Conservation (phyloP, 2,329 filamentous ascomycete species). For the Penicillium psychrosexuale region DNA sequence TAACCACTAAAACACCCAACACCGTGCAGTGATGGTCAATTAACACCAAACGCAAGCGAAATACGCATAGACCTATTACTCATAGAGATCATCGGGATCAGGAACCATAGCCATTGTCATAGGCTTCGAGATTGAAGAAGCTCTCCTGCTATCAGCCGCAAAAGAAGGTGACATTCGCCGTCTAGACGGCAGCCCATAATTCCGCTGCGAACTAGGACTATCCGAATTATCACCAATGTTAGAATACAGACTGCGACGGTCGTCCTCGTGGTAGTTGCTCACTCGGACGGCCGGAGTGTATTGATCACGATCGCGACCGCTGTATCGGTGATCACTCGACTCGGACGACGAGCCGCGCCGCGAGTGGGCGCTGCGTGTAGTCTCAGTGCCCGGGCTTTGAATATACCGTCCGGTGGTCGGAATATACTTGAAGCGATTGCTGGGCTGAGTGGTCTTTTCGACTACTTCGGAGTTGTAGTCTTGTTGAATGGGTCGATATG, state of each 20-base stretch:
- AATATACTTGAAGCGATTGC: conserved; percentile 33
- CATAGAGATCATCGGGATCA: conserved; percentile 37
- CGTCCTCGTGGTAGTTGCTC: conserved; percentile 12
- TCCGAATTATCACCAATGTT: conserved; percentile 15
- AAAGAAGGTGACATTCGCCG: conserved; percentile 18
- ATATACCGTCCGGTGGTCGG: conserved; percentile 28
- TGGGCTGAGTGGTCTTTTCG: conserved; percentile 14
- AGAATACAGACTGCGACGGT: conserved; percentile 11
- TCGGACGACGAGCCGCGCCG: conserved; percentile 15
- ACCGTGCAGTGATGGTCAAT: conserved; percentile 1
- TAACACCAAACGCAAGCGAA: background rate
- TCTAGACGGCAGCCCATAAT: conserved; percentile 14
- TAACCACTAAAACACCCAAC: background rate
- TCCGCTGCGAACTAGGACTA: conserved; percentile 8
- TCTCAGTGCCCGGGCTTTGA: conserved; percentile 17
- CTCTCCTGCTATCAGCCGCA: conserved; percentile 21
- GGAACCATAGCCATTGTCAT: conserved; percentile 39
- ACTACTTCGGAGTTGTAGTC: conserved; percentile 33
- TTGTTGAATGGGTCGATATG: conserved; percentile 34
- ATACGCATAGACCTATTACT: conserved; percentile 14
- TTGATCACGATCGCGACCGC: background rate
- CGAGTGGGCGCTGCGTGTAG: conserved; percentile 1
- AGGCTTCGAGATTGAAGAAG: conserved; percentile 18
- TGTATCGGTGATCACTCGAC: conserved; percentile 3
- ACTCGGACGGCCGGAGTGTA: background rate